These are phyloP conservation scores for Coix lacrymajobi DNA, from an alignment of 176 grass and related monocot species.

Conservation along the genomic window DNA sequence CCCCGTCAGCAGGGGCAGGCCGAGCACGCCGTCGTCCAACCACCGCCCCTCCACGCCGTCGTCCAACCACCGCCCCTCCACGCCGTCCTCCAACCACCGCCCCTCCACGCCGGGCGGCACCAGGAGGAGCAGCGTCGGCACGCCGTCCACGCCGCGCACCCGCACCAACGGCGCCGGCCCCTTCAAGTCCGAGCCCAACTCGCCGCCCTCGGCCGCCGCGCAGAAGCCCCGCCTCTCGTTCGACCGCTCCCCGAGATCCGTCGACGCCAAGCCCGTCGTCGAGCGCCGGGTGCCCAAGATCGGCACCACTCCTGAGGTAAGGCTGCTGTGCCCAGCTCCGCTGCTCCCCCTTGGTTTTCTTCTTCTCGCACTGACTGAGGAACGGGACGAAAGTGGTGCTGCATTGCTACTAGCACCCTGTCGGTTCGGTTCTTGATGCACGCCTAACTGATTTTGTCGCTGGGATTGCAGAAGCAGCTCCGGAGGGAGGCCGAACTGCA, in stretches of 20 bases:
- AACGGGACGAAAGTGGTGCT: neutral
- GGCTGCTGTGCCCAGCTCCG: neutral
- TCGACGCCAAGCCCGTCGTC: slow-evolving; percentile 56
- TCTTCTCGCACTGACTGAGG: neutral
- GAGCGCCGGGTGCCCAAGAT: slow-evolving; percentile 81
- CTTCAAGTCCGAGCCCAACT: slow-evolving; percentile 57
- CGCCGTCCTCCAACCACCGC: slow-evolving; percentile 48
- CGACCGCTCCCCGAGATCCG: slow-evolving; percentile 79
- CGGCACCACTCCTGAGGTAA: slow-evolving; percentile 76
- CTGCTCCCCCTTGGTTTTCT: too few species aligned
- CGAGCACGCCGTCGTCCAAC: slow-evolving; percentile 54
- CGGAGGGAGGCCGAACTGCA: slow-evolving; percentile 58
- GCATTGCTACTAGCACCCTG: neutral
- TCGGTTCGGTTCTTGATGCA: neutral
- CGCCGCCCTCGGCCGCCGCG: slow-evolving; percentile 42
- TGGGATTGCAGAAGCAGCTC: slow-evolving; percentile 56
- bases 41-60: slow-evolving; percentile 49
- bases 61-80: slow-evolving; percentile 31
- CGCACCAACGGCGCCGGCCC: slow-evolving; percentile 43
- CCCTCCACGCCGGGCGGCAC: slow-evolving; percentile 31
- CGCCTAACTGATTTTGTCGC: neutral
- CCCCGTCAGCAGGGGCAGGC: slow-evolving; percentile 54
- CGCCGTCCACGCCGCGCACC: slow-evolving; percentile 45
- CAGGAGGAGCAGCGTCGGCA: neutral
- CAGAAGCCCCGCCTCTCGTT: slow-evolving; percentile 77